Evolutionary conservation across 1,284 basidiomycete genomes (phyloP), one percentile per base, ranked within the genome.

Genomic region (Puccinia novopanici): DNA sequence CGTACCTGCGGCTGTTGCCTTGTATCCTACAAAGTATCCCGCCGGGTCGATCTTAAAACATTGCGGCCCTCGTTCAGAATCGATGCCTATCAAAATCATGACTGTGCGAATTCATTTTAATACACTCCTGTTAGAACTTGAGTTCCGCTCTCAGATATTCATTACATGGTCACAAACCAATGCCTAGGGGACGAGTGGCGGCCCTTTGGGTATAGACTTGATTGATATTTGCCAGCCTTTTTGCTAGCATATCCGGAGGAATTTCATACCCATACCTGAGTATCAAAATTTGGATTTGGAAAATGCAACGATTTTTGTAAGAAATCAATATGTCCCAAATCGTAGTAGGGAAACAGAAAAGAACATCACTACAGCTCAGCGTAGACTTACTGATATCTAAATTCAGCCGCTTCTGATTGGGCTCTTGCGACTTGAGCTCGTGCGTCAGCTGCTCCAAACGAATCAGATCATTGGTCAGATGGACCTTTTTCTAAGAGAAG

Each of bases 201-300:
- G 97, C 97, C 82, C 93, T 90, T 87, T 98, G 96, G 0, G 96
- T 99, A 87, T 98, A 97, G 1, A 99, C 96, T 87, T 99, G 97
- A 87, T 99, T 99, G 87, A 99, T 94, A 87, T 98, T 98, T 54
- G 97, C 96, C 86, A 99, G 88, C 72, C 97, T 90, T 84, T 95
- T 91, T 50, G 97, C 93, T 61, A 99, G 89, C 45, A 93, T 91
- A 86, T 97, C 95, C 0, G 96, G 94, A 2, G 95, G 95, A 84
- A 99, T 98, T 87, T 98, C 94, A 85, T 98, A 98, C 68, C 97
- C 97, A 85, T 92, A 84, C 52, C 78, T 80, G 13, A 22, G 42
- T 37, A 34, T 8, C n/a, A n/a, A n/a, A n/a, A n/a, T n/a, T n/a
- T n/a, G n/a, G n/a, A n/a, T n/a, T n/a, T n/a, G n/a, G n/a, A n/a